Evolutionary conservation across 257 asterid genomes (phyloP), one percentile per base, ranked within the genome.

Genomic region (Mentha longifolia): DNA sequence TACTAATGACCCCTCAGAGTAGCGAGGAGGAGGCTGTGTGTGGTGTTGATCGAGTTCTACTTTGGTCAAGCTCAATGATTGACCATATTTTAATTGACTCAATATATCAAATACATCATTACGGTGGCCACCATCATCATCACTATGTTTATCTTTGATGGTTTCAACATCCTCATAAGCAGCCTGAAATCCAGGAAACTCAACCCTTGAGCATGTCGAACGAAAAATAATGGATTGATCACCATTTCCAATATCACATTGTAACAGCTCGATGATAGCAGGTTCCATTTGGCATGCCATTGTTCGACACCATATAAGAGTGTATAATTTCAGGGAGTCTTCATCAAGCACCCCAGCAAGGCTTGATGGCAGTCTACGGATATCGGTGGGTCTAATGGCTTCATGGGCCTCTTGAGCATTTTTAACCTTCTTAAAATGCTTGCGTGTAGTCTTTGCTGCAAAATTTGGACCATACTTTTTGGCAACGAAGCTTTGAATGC

Each of bases 371-470:
- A 88, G 70, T 77, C 90, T 87, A 20, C 85, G 71, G 69, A 94
- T 88, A 81, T 88, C 84, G 72, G 99, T 94, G 78, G 97, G 98
- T 73, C 99, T 85, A 78, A 94, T 89, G 75, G 98, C 97, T 84
- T 94, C 97, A 80, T 94, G 97, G 78, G 98, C 97, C 81, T 94
- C 98, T 83, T 91, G 97, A 72, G 96, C 93, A 77, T 91, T 94
- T 74, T 89, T 91, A 46, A 91, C 97, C 86, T 86, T 94, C 77
- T 89, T 94, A 78, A 85, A 89, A 77, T 84, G 88, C 77, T 85
- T 91, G 37, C 98, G 95, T 37, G 86, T 55, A 61, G 52, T 76
- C 76, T 79, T 85, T 41, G 95, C 50, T 55, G 95, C 90, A 79
- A 86, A 94, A 51, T 67, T 67, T 6, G 62, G 75, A 16, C 99